Conservation (phyloP, 2,329 filamentous ascomycete genomes). For the Rutstroemia sydowiana region DNA sequence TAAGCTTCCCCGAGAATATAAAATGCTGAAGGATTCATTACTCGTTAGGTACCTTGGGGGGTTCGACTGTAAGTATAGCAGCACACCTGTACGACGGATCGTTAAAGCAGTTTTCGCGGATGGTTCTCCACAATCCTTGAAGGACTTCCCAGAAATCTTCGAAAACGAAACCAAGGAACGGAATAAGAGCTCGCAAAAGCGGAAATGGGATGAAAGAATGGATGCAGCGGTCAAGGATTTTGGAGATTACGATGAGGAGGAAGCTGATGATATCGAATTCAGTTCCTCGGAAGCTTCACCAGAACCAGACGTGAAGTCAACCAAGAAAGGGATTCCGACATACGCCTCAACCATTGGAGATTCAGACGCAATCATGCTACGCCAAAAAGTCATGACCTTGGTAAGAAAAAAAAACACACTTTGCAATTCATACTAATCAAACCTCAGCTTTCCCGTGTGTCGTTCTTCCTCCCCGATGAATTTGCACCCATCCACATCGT, state of each 20-base stretch:
- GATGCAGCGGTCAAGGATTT: slow-evolving; percentile 32
- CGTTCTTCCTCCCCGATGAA: slow-evolving; percentile 38
- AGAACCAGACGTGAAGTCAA: not conserved
- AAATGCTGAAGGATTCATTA: slow-evolving; percentile 46
- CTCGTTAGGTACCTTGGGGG: slow-evolving; percentile 44
- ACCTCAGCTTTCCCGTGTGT: slow-evolving; percentile 23
- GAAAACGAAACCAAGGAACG: slow-evolving; percentile 51
- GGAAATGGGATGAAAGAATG: slow-evolving; percentile 36
- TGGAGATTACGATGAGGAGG: slow-evolving; percentile 40
- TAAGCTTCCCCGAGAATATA: slow-evolving; percentile 17
- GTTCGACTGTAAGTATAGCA: slow-evolving; percentile 14
- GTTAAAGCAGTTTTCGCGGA: slow-evolving; percentile 62
- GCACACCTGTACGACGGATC: slow-evolving; percentile 36
- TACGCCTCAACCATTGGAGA: slow-evolving; percentile 21
- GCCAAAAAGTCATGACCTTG: slow-evolving; percentile 24
- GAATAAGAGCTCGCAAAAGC: slow-evolving; percentile 38
- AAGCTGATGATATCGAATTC: slow-evolving; percentile 8
- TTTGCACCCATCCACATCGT: slow-evolving; percentile 38
- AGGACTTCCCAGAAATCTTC: slow-evolving; percentile 60
- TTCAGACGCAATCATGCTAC: slow-evolving; percentile 24
- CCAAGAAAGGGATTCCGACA: not conserved
- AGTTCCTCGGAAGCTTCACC: slow-evolving; percentile 1
- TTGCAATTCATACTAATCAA: not conserved
- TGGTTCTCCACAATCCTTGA: slow-evolving; percentile 45
- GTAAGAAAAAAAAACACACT: slow-evolving; percentile 15